Evolutionary conservation across 306 rosid genomes (phyloP), one percentile per base, ranked within the genome.

Genomic region (Vigna radiata): DNA sequence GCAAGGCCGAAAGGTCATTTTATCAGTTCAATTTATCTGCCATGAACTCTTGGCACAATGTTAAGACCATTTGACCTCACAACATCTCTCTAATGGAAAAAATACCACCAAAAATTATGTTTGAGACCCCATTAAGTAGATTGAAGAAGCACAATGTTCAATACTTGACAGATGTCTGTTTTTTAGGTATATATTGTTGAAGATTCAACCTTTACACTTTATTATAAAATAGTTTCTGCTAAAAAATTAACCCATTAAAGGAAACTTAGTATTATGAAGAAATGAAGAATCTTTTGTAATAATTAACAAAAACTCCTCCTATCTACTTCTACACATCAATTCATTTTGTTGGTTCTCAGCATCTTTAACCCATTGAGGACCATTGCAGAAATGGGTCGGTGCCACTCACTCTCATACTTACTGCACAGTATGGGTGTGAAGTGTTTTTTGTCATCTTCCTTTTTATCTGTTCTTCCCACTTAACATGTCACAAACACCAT

Each of bases 1-100:
- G 44, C 44, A 39, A 39, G 44, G 47, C 14, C 4, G 8, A 47
- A 8, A 25, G 37, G 46, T 27, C 60, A 69, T 69, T 69, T 46
- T 23, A 6, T 4, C 36, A 0, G 9, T 68, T 46, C 18, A 68
- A 14, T 46, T 46, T 68, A 14, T 46, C 59, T 10, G 18, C 6
- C 74, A 29, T 31, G 60, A 69, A 27, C 74, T 65, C 74, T 49
- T 48, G 61, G 29, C 70, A 36, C n/a, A 49, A 17, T 64, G 27
- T 36, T 64, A 64, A 64, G 70, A 36, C n/a, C 11, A 37, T 64
- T 64, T 64, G 10, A 8, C 48, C 50, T 60, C 44, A 33, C 47
- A 62, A 62, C 14, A 62, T 62, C 68, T 62, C 68, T 33, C 21
- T 33, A n/a, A 62, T 62, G 68, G 46, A 33, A 62, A 70, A 70